Evolutionary conservation across 148 eudicot genomes (phyloP).

Genomic region (Hydrangea macrophylla): DNA sequence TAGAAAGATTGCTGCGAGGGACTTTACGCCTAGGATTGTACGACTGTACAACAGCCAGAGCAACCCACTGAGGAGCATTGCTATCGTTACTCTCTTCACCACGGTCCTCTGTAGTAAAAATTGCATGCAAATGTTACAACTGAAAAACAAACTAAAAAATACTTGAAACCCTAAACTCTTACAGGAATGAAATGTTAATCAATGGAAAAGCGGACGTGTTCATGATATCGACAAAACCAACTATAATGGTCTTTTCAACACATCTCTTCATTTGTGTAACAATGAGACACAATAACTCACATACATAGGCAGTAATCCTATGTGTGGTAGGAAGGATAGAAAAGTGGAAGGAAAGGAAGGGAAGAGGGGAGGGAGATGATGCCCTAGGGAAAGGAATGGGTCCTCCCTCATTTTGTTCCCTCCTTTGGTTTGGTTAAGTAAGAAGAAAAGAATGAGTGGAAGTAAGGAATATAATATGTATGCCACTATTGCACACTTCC

Average conservation of each 20-base stretch:
- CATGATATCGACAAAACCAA: neutral
- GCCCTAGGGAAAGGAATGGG: too few relatives aligned
- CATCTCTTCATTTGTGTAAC: neutral
- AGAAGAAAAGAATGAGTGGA: too few relatives aligned
- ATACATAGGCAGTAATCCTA: neutral
- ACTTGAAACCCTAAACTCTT: neutral
- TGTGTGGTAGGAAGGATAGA: too few relatives aligned
- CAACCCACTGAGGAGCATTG: constrained; percentile 65
- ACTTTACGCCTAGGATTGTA: constrained; percentile 86
- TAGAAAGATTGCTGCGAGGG: constrained; percentile 75
- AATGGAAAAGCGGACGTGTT: neutral
- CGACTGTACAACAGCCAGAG: constrained; percentile 86
- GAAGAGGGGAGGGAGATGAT: too few relatives aligned
- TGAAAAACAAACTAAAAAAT: neutral
- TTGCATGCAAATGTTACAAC: neutral
- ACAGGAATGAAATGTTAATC: neutral
- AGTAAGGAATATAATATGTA: too few relatives aligned
- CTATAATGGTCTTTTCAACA: neutral
- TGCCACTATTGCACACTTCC: too few relatives aligned
- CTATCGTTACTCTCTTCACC: constrained; percentile 25
- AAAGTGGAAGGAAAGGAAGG: too few relatives aligned
- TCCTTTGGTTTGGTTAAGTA: too few relatives aligned
- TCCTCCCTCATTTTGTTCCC: too few relatives aligned
- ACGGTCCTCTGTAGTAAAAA: constrained; percentile 35
- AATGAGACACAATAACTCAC: neutral